Conservation (phyloP, 306 rosid genomes). For the Cucurbita ficifolia region DNA sequence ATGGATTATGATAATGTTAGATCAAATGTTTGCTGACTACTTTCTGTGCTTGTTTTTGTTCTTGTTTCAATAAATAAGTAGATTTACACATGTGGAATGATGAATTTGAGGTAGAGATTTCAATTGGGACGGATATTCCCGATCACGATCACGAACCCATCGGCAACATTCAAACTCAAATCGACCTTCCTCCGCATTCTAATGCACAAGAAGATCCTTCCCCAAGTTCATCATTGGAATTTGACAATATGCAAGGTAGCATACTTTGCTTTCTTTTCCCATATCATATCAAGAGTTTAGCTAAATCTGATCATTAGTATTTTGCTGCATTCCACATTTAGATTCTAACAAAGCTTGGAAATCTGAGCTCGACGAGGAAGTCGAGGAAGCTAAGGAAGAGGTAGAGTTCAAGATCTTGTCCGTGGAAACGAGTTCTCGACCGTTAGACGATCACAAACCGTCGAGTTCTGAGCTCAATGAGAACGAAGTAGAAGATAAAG, state of each 20-base stretch:
- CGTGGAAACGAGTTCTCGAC: conserved; percentile 28
- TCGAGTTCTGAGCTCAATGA: conserved; percentile 23
- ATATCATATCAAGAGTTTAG: not conserved
- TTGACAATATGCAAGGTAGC: conserved; percentile 31
- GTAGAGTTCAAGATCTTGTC: conserved; percentile 39
- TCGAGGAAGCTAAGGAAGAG: conserved; percentile 19
- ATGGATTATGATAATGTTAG: not conserved
- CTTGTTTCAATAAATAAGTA: conserved; percentile 16
- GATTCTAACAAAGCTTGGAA: conserved; percentile 8
- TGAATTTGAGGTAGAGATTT: conserved; percentile 61
- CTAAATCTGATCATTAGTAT: not conserved
- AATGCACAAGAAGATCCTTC: conserved; percentile 36
- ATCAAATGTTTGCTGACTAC: not conserved
- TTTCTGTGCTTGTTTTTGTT: not conserved
- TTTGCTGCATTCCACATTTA: conserved; percentile 6
- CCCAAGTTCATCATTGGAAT: conserved; percentile 24
- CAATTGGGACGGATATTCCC: conserved; percentile 82
- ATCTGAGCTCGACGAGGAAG: not conserved
- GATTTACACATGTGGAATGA: conserved; percentile 30
- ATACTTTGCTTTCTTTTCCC: not conserved
- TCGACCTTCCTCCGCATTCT: conserved; percentile 13
- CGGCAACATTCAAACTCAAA: conserved; percentile 43
- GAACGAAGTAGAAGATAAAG: conserved; percentile 56
- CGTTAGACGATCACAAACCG: conserved; percentile 13
- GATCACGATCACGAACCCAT: conserved; percentile 38